A percentile compares a stretch with the other conserved stretches of the same genome.
phyloP scores from a whole-genome alignment of 228 moss, liverwort and hornwort species.

The Sphagnum magellanicum region DNA sequence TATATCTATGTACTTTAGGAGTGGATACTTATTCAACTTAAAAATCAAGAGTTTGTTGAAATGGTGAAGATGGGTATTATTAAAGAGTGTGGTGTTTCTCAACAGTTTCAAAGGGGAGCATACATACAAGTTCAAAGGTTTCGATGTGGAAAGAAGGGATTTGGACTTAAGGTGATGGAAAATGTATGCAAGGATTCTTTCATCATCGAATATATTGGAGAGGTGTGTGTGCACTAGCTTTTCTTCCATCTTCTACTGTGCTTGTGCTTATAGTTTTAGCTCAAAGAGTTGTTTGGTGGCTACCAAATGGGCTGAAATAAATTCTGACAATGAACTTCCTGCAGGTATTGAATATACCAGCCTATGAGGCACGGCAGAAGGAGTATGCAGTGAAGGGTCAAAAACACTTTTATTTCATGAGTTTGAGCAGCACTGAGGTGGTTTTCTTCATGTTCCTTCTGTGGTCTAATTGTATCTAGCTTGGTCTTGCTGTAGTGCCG shows the following conservation, averaged over 20 bases:
- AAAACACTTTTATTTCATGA: conserved; percentile 97
- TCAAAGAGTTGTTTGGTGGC: neutral
- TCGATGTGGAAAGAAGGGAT: conserved; percentile 66
- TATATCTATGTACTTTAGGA: too few species aligned
- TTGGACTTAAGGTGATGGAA: conserved; percentile 42
- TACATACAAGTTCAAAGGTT: conserved; percentile 41
- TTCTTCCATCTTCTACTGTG: neutral
- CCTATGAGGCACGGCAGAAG: conserved; percentile 81
- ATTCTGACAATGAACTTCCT: neutral
- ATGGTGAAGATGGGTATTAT: neutral
- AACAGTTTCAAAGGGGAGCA: conserved; percentile 73
- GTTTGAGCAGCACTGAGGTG: conserved; percentile 79
- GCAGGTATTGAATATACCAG: conserved; percentile 73
- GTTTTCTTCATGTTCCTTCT: neutral
- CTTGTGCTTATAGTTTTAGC: neutral
- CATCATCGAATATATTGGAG: conserved; percentile 57
- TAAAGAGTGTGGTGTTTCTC: too few species aligned
- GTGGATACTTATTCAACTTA: neutral
- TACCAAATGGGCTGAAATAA: too few species aligned
- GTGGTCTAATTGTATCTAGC: neutral
- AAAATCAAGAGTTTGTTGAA: neutral
- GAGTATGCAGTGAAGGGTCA: conserved; percentile 81
- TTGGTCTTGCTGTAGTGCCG: neutral
- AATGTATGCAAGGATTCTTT: conserved; percentile 48
- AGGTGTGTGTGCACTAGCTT: conserved; percentile 29